Conservation (phyloP, 768 basidiomycete genomes). For the Mycena sanguinolenta region DNA sequence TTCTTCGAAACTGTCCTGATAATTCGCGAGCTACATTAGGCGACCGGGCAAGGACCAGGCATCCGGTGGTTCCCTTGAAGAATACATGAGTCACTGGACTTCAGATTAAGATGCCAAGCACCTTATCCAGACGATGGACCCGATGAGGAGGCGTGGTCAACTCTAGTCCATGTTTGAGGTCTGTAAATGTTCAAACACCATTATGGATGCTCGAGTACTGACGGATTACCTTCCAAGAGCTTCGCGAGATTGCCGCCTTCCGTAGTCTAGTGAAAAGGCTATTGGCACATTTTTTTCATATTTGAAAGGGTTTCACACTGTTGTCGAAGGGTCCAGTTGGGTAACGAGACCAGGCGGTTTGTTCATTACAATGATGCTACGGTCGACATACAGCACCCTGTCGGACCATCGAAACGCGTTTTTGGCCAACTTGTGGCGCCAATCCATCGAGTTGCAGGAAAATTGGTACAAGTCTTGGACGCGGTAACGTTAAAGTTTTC, state of each 20-base stretch:
- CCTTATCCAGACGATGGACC: slow-evolving; percentile 80
- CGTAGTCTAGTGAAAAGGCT: slow-evolving; percentile 30
- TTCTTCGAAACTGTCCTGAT: slow-evolving; percentile 65
- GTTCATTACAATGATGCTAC: slow-evolving; percentile 66
- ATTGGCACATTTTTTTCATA: slow-evolving; percentile 49
- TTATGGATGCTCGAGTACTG: not conserved
- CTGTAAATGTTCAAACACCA: slow-evolving; percentile 15
- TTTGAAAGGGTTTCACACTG: slow-evolving; percentile 47
- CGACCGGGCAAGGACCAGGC: slow-evolving; percentile 67
- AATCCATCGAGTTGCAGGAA: slow-evolving; percentile 12
- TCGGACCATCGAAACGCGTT: slow-evolving; percentile 27
- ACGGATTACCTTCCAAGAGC: slow-evolving; percentile 15
- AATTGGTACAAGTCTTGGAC: no score
- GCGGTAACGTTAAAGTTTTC: no score
- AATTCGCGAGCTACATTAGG: slow-evolving; percentile 58
- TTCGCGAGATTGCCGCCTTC: slow-evolving; percentile 18
- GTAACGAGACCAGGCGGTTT: slow-evolving; percentile 73
- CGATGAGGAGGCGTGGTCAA: slow-evolving; percentile 56
- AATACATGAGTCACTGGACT: not conserved
- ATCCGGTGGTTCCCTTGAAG: slow-evolving; percentile 72
- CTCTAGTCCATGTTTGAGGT: slow-evolving; percentile 47
- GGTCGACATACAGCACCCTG: slow-evolving; percentile 64
- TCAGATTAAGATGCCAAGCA: slow-evolving; percentile 41
- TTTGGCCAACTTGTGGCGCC: slow-evolving; percentile 21
- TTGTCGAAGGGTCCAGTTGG: slow-evolving; percentile 53